Base-by-base conservation (phyloP, 2,329 filamentous ascomycete species). In the Arthrobotrys pseudoclavata region DNA sequence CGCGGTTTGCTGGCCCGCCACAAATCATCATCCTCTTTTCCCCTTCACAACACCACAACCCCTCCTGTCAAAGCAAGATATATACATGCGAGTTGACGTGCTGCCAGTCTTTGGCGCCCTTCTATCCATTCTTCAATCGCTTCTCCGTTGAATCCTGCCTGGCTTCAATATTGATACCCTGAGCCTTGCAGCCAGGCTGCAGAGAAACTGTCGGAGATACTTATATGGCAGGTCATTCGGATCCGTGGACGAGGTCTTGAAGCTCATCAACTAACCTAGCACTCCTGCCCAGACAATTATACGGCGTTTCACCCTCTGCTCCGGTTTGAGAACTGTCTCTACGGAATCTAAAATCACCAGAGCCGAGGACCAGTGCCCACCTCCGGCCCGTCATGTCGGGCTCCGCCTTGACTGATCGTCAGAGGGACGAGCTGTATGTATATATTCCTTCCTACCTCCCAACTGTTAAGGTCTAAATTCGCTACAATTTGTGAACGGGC, bases 371-470 rank as follows among this genome's bases (percentile, higher is more conserved):
- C 20, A 34, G 26, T 42, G 13, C 7, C 22, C 24, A 42, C 45
- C n/a, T 48, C 31, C 64, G 29, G 37, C 20, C 40, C 47, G 61
- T 42, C 67, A 77, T 77, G 74, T 67, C 74, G 26, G 53, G 61
- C 37, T 77, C 74, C 15, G 66, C 67, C 26, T 57, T 77, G 52
- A 71, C 61, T 47, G 74, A 77, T 63, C 74, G 74, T 68, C 74
- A 77, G 61, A 67, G 74, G 45, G 74, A 77, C 52, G 74, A 77
- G 52, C 67, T 77, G 74, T 77, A 77, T 57, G 74, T 70, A 26
- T 26, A 3, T 63, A 13, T 40, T 29, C 34, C 60, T 15, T 24
- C 42, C 42, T 15, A 26, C 37, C 57, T 20, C 20, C 18, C 20
- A n/a, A 10, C 40, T 13, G 29, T 37, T 12, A 22, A 48, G 9